Conservation (phyloP, 2,329 filamentous ascomycete species). For the Nannizziopsis barbatae region DNA sequence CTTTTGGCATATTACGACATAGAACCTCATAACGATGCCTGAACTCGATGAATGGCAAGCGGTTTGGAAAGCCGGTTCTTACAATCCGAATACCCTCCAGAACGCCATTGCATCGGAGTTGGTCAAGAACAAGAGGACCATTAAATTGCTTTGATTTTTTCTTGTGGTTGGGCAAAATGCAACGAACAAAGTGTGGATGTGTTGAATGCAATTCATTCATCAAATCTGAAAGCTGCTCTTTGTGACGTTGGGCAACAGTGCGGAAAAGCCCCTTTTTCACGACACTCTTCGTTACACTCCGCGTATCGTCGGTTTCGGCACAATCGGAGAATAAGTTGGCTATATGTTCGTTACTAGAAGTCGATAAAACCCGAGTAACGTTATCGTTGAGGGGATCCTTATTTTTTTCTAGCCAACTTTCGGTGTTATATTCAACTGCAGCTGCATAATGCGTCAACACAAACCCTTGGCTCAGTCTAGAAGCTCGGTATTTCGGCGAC, state of each 20-base stretch:
- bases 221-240: slow-evolving; percentile 91
- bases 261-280: slow-evolving; percentile 97
- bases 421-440: slow-evolving; percentile 92
- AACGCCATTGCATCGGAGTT: slow-evolving; percentile 96
- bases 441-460: slow-evolving; percentile 95
- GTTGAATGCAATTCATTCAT: slow-evolving; percentile 93
- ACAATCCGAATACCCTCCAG: slow-evolving; percentile 97
- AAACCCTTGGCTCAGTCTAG: slow-evolving; percentile 80
- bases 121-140: slow-evolving; percentile 84
- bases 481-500: slow-evolving; percentile 81
- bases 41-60: slow-evolving; percentile 85
- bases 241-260: slow-evolving; percentile 91
- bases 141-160: slow-evolving; percentile 90
- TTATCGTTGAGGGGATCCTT: slow-evolving; percentile 98
- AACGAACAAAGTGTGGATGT: slow-evolving; percentile 95
- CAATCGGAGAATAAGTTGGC: slow-evolving; percentile 81
- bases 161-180: slow-evolving; percentile 96
- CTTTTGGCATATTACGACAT: slow-evolving; percentile 75
- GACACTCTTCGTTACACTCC: slow-evolving; percentile 56
- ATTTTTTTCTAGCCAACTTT: slow-evolving; percentile 96
- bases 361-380: slow-evolving; percentile 73
- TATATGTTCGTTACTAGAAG: slow-evolving; percentile 71
- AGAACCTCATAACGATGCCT: slow-evolving; percentile 92
- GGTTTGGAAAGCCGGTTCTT: slow-evolving; percentile 90
- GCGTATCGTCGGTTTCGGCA: slow-evolving; percentile 65